These are phyloP conservation scores for Rubia balearica DNA, from an alignment of 305 asterid genomes.

Conservation along the genomic window DNA sequence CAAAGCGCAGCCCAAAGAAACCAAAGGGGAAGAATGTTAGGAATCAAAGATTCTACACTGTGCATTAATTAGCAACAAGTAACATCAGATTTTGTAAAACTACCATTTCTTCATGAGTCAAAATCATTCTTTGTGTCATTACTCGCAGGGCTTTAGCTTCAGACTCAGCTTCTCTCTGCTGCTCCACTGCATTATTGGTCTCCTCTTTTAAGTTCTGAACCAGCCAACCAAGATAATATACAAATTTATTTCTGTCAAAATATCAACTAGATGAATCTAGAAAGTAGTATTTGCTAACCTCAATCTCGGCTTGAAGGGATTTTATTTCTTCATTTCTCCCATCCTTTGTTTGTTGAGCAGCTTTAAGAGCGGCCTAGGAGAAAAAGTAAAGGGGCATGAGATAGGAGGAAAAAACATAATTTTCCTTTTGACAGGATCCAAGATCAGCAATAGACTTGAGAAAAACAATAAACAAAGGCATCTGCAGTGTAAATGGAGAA, in stretches of 20 bases:
- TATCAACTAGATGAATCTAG: background rate
- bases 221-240: constrained; percentile 23
- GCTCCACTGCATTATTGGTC: constrained; percentile 56
- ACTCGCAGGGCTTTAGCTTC: constrained; percentile 88
- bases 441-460: background rate
- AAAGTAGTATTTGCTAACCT: constrained; percentile 41
- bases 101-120: constrained; percentile 99
- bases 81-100: constrained; percentile 20
- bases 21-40: constrained; percentile 9
- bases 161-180: constrained; percentile 81
- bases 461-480: background rate
- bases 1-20: constrained; percentile 4
- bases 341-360: constrained; percentile 61
- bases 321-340: constrained; percentile 80
- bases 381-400: constrained; percentile 9
- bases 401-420: background rate
- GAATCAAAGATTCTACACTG: constrained; percentile 15
- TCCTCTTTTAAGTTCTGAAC: constrained; percentile 74
- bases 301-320: constrained; percentile 65
- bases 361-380: constrained; percentile 82
- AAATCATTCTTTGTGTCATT: constrained; percentile 96
- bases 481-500: background rate
- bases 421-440: background rate
- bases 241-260: constrained; percentile 16
- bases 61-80: background rate